Base-by-base conservation (phyloP, 2,329 filamentous ascomycete genomes). In the Exophiala mesophila region DNA sequence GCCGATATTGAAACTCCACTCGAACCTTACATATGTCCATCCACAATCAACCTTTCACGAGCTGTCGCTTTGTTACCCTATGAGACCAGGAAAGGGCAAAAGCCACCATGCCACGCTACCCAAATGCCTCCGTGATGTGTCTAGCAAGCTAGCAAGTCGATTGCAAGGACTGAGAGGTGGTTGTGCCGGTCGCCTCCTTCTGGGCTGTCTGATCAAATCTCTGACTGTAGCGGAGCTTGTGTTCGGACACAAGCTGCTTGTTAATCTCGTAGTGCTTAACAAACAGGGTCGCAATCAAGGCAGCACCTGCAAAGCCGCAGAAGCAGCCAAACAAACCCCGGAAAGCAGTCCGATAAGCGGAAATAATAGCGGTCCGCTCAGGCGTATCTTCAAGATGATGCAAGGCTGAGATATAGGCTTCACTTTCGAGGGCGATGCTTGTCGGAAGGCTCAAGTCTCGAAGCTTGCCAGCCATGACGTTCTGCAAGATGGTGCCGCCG, bases 401-500 rank as follows among this genome's bases (percentile, higher is more conserved):
- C 18, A 48, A 33, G 4, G 35, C 38, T 12, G 31, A 21, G 10
- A 46, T 40, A 32, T 43, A 53, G 7, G 44, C 41, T 29, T 55
- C 50, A 13, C 49, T 50, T 7, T 49, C 16, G 21, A 29, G 24
- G 1, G 52, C 49, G 19, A 50, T 41, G 4, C 20, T 32, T 6
- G 34, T 29, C 2, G 26, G 29, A 13, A 53, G 30, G 32, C 31
- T 24, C 30, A 56, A 38, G 16, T 21, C 30, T 18, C 39, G 35
- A 19, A 67, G 54, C 36, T 57, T 58, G 31, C 39, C 39, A 9
- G 54, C 56, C 51, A 70, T 62, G 3, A 62, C 52, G 10, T 45
- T 47, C 33, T 62, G 60, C 45, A 64, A 64, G 6, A 63, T 50
- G 3, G 57, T 49, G 1, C 44, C 29, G 3, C 59, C 40, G 20